A percentile compares a stretch with the other conserved stretches of the same genome.
These are phyloP conservation scores for Tricholomella constricta DNA, from an alignment of 768 basidiomycete genomes.

Conservation along the genomic window DNA sequence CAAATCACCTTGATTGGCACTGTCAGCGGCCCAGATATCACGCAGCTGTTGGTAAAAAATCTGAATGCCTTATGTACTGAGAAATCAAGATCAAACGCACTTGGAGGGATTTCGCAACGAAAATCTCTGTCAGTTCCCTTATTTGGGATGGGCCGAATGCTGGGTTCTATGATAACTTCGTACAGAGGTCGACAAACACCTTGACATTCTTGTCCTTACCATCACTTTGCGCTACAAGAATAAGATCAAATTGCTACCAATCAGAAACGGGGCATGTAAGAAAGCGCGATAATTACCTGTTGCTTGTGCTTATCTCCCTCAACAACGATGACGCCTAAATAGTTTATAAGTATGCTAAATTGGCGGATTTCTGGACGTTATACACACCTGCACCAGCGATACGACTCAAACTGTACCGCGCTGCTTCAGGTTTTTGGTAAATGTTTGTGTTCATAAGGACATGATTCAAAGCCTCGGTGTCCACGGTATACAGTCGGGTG, in stretches of 20 bases:
- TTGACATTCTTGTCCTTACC: conserved; percentile 25
- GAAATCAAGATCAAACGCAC: conserved; percentile 27
- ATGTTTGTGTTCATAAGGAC: conserved; percentile 56
- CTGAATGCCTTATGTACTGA: not conserved
- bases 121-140: conserved; percentile 56
- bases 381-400: conserved; percentile 45
- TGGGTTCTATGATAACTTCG: conserved; percentile 49
- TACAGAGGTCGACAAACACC: not conserved
- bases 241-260: not conserved
- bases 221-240: conserved; percentile 43
- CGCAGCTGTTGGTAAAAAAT: conserved; percentile 38
- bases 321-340: conserved; percentile 50
- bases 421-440: conserved; percentile 56
- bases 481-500: conserved; percentile 12
- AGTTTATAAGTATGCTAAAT: not conserved
- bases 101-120: conserved; percentile 55
- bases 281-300: conserved; percentile 32
- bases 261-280: not conserved
- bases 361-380: not conserved
- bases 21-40: conserved; percentile 45
- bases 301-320: conserved; percentile 52
- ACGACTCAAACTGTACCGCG: conserved; percentile 36
- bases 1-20: conserved; percentile 25
- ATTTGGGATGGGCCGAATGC: conserved; percentile 66
- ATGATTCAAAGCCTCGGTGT: conserved; percentile 56